Conservation (phyloP, 2,329 filamentous ascomycete species). For the Microthyrium microscopicum region DNA sequence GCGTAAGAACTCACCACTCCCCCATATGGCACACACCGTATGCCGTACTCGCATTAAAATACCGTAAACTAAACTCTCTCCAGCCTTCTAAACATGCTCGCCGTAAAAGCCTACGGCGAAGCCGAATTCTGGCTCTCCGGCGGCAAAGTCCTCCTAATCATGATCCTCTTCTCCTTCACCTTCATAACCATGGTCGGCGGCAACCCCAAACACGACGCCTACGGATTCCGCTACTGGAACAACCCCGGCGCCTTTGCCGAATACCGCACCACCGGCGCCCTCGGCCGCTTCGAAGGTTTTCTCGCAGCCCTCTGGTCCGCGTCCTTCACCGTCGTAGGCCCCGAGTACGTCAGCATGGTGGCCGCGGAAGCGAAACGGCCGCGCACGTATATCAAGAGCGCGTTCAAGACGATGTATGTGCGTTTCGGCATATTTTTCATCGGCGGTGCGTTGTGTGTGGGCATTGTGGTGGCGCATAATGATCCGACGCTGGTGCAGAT, state of each 20-base stretch:
- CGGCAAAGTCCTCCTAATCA: conserved; percentile 22
- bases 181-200: conserved; percentile 29
- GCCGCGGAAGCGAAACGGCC: conserved; percentile 16
- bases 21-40: not conserved
- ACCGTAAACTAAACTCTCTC: not conserved
- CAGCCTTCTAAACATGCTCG: conserved; percentile 23
- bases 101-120: conserved; percentile 27
- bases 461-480: conserved; percentile 10
- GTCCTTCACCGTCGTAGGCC: conserved; percentile 12
- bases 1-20: conserved; percentile 3
- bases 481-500: conserved; percentile 10
- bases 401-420: conserved; percentile 13
- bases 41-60: no score
- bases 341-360: conserved; percentile 16
- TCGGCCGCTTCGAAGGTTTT: conserved; percentile 20
- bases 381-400: conserved; percentile 10
- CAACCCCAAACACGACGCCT: conserved; percentile 23
- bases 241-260: conserved; percentile 16
- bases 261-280: conserved; percentile 11
- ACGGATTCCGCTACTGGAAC: conserved; percentile 21
- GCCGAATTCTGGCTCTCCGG: conserved; percentile 31
- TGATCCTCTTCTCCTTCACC: conserved; percentile 21
- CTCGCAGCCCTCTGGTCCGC: conserved; percentile 14
- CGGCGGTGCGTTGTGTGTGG: conserved; percentile 10
- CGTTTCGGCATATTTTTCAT: conserved; percentile 11